Evolutionary conservation across 495 filamentous ascomycete genomes (phyloP).

Genomic region (Penicillium goetzii): DNA sequence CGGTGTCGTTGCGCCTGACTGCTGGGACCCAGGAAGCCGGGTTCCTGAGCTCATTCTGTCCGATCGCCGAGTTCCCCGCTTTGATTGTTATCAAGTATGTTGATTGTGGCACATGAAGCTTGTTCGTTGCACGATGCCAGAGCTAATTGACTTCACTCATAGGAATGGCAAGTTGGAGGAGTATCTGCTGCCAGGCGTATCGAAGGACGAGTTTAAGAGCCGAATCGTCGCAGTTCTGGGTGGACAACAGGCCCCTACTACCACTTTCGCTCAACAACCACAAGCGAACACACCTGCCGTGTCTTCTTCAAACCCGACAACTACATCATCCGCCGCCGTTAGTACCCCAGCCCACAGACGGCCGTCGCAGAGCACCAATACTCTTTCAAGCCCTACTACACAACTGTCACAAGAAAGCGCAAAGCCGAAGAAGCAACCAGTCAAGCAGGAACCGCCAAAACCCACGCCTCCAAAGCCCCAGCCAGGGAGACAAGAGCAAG

Average conservation of each 20-base stretch:
- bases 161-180: constrained; percentile 66
- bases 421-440: constrained; percentile 11
- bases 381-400: not conserved
- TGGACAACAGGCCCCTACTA: constrained; percentile 9
- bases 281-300: constrained; percentile 14
- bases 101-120: not conserved
- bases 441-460: not conserved
- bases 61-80: constrained; percentile 71
- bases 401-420: constrained; percentile 6
- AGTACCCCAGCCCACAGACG: constrained; percentile 6
- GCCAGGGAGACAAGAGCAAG: constrained; percentile 14
- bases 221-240: constrained; percentile 50
- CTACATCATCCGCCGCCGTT: not conserved
- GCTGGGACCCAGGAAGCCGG: constrained; percentile 77
- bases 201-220: constrained; percentile 59
- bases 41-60: constrained; percentile 79
- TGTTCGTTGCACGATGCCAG: not conserved
- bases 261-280: constrained; percentile 8
- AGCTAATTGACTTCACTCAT: constrained; percentile 12
- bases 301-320: not conserved
- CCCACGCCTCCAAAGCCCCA: constrained; percentile 12
- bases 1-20: constrained; percentile 68
- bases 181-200: constrained; percentile 62
- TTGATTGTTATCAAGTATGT: constrained; percentile 75
- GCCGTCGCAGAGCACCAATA: not conserved